These are phyloP conservation scores for Leucocoprinus leucothites DNA, from an alignment of 768 basidiomycete species.

Conservation along the genomic window DNA sequence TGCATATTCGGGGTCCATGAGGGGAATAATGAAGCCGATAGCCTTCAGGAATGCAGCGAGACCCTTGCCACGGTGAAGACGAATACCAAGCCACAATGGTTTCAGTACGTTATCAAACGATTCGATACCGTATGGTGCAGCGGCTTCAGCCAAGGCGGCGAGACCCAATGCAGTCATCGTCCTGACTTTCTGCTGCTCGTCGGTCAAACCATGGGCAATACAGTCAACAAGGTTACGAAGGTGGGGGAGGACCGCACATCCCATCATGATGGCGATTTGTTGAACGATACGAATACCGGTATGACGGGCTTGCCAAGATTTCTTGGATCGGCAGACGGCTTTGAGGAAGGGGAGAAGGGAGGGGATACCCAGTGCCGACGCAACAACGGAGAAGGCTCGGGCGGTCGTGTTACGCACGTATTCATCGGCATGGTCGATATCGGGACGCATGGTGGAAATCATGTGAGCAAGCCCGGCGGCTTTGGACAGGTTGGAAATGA, in stretches of 20 bases:
- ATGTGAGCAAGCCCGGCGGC: conserved; percentile 99
- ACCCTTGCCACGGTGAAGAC: conserved; percentile 92
- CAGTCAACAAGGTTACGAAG: conserved; percentile 95
- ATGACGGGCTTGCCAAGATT: conserved; percentile 99
- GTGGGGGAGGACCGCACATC: conserved; percentile 96
- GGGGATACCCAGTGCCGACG: conserved; percentile 97
- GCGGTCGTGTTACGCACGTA: conserved; percentile 99
- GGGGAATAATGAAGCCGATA: conserved; percentile 98
- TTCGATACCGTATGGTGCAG: conserved; percentile 98
- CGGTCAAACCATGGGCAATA: conserved; percentile 88
- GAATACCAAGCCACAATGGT: conserved; percentile 91
- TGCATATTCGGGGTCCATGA: conserved; percentile 99
- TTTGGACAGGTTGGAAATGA: conserved; percentile 97
- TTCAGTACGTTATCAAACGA: conserved; percentile 98
- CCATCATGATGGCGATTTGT: conserved; percentile 99
- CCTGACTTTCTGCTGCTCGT: conserved; percentile 94
- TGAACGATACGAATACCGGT: conserved; percentile 99
- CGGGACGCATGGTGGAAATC: conserved; percentile 99
- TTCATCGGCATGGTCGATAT: conserved; percentile 99
- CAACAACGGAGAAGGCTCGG: conserved; percentile 97
- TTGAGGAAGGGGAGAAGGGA: conserved; percentile 97
- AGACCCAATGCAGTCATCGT: conserved; percentile 93
- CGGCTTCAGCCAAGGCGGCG: conserved; percentile 94
- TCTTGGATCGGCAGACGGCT: conserved; percentile 97
- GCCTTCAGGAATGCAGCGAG: conserved; percentile 96